phyloP scores from a whole-genome alignment of 371 early-diverging fungal species.

The Zopfochytrium polystomum region DNA sequence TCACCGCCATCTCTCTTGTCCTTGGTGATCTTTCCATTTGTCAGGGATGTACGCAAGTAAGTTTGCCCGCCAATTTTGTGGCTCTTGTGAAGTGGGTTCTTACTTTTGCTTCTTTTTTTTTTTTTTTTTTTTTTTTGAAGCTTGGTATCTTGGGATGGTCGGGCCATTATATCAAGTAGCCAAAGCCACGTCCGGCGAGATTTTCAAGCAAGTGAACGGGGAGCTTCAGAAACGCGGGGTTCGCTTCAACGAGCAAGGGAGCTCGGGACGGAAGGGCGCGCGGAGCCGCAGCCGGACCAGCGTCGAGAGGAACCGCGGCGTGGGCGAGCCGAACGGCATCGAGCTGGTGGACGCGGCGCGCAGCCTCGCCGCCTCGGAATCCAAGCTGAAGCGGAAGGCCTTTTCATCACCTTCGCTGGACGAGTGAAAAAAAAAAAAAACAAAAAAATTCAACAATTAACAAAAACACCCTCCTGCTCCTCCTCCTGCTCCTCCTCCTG shows the following conservation, averaged over 20 bases:
- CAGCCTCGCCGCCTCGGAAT: too few relatives aligned
- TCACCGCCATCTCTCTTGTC: too few relatives aligned
- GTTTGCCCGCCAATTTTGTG: too few relatives aligned
- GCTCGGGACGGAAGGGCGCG: not conserved
- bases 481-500: too few relatives aligned
- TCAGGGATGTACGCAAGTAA: too few relatives aligned
- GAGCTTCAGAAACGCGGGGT: conserved; percentile 25
- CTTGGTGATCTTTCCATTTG: too few relatives aligned
- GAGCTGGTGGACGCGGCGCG: too few relatives aligned
- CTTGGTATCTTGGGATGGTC: conserved; percentile 39
- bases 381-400: too few relatives aligned
- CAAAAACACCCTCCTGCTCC: too few relatives aligned
- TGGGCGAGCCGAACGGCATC: not conserved
- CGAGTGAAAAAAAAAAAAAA: not conserved
- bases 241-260: conserved; percentile 16
- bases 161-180: conserved; percentile 41
- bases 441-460: too few relatives aligned
- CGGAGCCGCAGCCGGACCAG: not conserved
- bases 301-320: not conserved
- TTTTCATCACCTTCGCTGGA: not conserved
- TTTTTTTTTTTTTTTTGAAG: conserved; percentile 25
- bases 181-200: conserved; percentile 29
- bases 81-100: not conserved
- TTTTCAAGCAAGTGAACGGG: conserved; percentile 22
- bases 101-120: not conserved